Percentiles rank a stretch among this genome's conserved stretches.
Conservation (phyloP, 768 basidiomycete genomes). For the Leucosporidium yakuticum region DNA sequence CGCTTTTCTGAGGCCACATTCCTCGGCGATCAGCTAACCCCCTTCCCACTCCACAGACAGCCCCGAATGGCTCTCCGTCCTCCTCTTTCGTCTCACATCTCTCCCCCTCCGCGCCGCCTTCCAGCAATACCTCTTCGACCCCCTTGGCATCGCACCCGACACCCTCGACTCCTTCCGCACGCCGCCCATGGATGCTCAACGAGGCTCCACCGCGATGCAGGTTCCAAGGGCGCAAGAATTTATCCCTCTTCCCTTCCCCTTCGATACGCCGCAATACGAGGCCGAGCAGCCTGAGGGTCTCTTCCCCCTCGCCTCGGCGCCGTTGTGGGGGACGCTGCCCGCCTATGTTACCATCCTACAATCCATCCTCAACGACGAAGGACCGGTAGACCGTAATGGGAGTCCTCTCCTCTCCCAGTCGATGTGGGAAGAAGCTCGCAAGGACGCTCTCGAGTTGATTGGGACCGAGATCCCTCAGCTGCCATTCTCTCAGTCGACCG, state of each 20-base stretch:
- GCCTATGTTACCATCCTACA: constrained; percentile 9
- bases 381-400: background rate
- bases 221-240: background rate
- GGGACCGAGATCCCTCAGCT: background rate
- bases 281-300: background rate
- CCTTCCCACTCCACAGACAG: background rate
- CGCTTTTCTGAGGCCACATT: too few relatives aligned
- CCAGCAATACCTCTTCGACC: constrained; percentile 6
- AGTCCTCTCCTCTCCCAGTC: constrained; percentile 1
- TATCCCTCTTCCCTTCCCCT: background rate
- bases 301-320: background rate
- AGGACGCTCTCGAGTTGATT: background rate
- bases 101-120: background rate
- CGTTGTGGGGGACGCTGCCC: background rate
- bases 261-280: constrained; percentile 6
- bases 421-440: background rate
- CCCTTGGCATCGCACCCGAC: constrained; percentile 8
- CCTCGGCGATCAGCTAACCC: too few relatives aligned
- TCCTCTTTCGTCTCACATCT: constrained; percentile 4
- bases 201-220: too few relatives aligned
- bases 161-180: constrained; percentile 17
- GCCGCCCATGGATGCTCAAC: background rate
- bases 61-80: constrained; percentile 10
- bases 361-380: constrained; percentile 6
- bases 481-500: background rate